Evolutionary conservation across 768 basidiomycete species (phyloP).

Genomic region (Epithele typhae): DNA sequence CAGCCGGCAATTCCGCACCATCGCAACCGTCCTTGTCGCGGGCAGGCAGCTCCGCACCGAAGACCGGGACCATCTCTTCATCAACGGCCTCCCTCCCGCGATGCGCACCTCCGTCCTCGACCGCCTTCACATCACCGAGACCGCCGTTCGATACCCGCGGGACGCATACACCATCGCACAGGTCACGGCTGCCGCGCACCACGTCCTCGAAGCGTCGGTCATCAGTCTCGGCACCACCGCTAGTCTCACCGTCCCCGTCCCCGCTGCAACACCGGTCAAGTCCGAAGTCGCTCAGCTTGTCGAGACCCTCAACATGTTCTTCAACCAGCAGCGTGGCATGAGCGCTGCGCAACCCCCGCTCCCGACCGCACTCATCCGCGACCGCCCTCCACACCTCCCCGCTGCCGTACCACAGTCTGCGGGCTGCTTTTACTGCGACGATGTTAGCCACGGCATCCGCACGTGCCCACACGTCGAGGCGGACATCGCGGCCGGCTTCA

Average conservation of each 20-base stretch:
- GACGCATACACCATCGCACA: conserved; percentile 21
- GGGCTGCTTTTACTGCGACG: conserved; percentile 21
- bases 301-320: neutral
- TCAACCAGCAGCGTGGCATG: no score
- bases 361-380: neutral
- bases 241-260: no score
- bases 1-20: conserved; percentile 17
- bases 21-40: conserved; percentile 17
- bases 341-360: neutral
- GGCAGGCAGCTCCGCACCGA: conserved; percentile 12
- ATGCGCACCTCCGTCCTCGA: neutral
- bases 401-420: no score
- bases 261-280: neutral
- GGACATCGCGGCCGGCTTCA: conserved; percentile 10
- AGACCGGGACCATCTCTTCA: conserved; percentile 22
- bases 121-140: conserved; percentile 20
- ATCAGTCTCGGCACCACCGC: no score
- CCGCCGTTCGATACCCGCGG: conserved; percentile 20
- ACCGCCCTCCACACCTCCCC: neutral
- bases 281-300: neutral
- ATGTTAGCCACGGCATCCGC: conserved; percentile 20
- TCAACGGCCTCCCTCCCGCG: conserved; percentile 4
- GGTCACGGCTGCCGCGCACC: conserved; percentile 18
- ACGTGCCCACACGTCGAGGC: conserved; percentile 18
- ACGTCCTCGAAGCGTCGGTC: conserved; percentile 10